Percentiles rank a stretch among this genome's conserved stretches.
These are phyloP conservation scores for Gnetum montanum DNA, from an alignment of 75 land plant genomes.

Conservation along the genomic window DNA sequence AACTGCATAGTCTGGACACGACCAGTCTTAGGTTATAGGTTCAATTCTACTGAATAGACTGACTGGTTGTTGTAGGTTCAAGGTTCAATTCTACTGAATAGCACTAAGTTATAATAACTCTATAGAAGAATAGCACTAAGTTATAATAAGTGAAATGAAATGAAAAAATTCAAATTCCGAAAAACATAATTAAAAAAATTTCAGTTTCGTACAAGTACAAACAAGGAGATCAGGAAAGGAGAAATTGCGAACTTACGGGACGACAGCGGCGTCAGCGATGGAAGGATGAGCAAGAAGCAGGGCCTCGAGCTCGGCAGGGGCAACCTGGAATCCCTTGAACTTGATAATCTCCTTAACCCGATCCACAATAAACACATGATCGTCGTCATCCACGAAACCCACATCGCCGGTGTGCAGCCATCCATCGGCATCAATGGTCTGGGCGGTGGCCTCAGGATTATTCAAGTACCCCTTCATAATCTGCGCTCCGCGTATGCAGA, in stretches of 20 bases:
- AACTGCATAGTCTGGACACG: too few species aligned
- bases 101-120: too few species aligned
- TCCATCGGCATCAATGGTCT: constrained; percentile 73
- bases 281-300: constrained; percentile 44
- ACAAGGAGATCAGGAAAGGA: too few species aligned
- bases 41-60: too few species aligned
- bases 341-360: constrained; percentile 86
- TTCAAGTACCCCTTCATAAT: constrained; percentile 64
- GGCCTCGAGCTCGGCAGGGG: constrained; percentile 82
- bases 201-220: too few species aligned
- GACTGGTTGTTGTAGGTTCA: too few species aligned
- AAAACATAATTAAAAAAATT: too few species aligned
- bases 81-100: too few species aligned
- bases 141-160: too few species aligned
- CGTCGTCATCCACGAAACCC: constrained; percentile 79
- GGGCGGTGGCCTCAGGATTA: constrained; percentile 53
- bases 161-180: too few species aligned
- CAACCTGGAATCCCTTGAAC: constrained; percentile 85
- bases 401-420: constrained; percentile 90
- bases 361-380: constrained; percentile 78
- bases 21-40: too few species aligned
- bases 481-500: constrained; percentile 30
- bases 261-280: constrained; percentile 85
- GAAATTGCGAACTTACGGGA: constrained; percentile 84
- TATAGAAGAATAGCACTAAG: too few species aligned